Evolutionary conservation across 805 yeast species (phyloP), one percentile per base, ranked within the genome.

Genomic region (Metschnikowia cubensis): DNA sequence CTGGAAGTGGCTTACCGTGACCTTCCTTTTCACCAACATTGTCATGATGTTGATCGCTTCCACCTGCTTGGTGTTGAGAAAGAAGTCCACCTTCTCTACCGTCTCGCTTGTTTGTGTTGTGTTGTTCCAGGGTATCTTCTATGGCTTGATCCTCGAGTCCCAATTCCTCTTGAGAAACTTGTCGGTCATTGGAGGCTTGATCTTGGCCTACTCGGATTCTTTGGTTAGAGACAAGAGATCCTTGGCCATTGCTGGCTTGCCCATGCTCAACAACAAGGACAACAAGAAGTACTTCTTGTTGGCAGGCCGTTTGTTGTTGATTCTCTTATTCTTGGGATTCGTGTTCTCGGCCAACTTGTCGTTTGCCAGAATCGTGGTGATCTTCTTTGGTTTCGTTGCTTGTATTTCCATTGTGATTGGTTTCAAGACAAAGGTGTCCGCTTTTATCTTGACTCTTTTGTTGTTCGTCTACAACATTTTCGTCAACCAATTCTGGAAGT

Each of bases 121-220:
- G 33, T 62, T 89, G 14, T 67, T 83, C 41, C 99, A 92, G 73
- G 97, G 96, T 5, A 57, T 91, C 13, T 87, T 87, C 52, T 92
- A 92, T 64, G 98, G 98, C 4, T 75, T 91, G 55, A 80, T 89
- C 56, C 82, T 85, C 59, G 96, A 91, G 60, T 76, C 85, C 31
- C 81, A 81, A 51, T 92, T 91, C 70, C 82, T 94, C 60, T 77
- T 89, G 62, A 83, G 97, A 72, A 90, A 89, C 66, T 74, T 91
- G 57, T 85, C 95, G 20, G 92, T 92, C 45, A 84, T 89, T 57
- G 99, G 99, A 42, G 98, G 98, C 6, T 77, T 92, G 55, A 72
- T 92, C 58, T 81, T 92, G 61, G 96, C 92, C 6, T 81, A 89
- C 51, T 82, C 92, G 49, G 97, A 92, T 66, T 83, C 92, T 7